Conservation (phyloP, 768 basidiomycete genomes). For the Kwoniella sp. region DNA sequence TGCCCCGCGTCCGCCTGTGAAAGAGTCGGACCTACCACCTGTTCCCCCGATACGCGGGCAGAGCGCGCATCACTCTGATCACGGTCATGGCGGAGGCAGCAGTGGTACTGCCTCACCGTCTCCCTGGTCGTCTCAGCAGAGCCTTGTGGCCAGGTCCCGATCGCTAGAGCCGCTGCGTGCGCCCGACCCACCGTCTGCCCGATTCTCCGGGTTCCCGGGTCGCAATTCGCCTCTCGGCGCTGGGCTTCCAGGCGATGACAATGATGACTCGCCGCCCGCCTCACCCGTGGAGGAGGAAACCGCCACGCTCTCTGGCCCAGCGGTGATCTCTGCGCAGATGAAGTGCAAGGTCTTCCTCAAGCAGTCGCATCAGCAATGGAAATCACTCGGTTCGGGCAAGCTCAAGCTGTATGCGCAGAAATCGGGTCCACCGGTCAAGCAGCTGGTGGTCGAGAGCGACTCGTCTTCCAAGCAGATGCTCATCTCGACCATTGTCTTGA, state of each 20-base stretch:
- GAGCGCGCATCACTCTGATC: slow-evolving; percentile 31
- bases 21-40: slow-evolving; percentile 28
- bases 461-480: slow-evolving; percentile 65
- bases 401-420: slow-evolving; percentile 77
- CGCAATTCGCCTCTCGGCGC: slow-evolving; percentile 5
- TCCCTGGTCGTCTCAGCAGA: slow-evolving; percentile 2
- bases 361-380: slow-evolving; percentile 93
- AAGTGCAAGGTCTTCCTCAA: slow-evolving; percentile 97
- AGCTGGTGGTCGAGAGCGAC: slow-evolving; percentile 88
- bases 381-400: slow-evolving; percentile 79
- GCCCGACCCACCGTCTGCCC: slow-evolving; percentile 37
- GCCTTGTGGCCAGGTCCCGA: slow-evolving; percentile 37
- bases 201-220: slow-evolving; percentile 39
- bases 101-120: slow-evolving; percentile 8
- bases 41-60: slow-evolving; percentile 26
- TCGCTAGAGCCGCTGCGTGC: slow-evolving; percentile 50
- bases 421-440: slow-evolving; percentile 82
- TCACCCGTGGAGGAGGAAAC: slow-evolving; percentile 64
- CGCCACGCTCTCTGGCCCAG: slow-evolving; percentile 60
- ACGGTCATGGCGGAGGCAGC: background rate
- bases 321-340: slow-evolving; percentile 80
- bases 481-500: slow-evolving; percentile 92
- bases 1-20: slow-evolving; percentile 15
- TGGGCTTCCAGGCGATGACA: slow-evolving; percentile 17
- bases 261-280: slow-evolving; percentile 60